A percentile compares a stretch with the other conserved stretches of the same genome.
These are phyloP conservation scores for Panicum virgatum DNA, from an alignment of 202 grass and related monocot genomes.

Conservation along the genomic window DNA sequence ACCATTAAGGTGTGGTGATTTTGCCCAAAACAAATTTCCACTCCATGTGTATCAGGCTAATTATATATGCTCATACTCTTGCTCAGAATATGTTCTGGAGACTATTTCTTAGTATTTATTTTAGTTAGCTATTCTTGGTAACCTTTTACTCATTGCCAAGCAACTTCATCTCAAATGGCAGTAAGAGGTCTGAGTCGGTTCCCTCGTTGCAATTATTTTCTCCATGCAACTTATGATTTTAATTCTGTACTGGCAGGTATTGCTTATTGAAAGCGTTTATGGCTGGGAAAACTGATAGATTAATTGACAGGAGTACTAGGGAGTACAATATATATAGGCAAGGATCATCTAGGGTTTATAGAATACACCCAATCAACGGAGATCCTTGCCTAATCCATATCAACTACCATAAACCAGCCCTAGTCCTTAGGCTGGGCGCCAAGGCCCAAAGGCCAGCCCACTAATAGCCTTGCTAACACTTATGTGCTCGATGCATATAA, in stretches of 20 bases:
- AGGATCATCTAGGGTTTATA: too few species aligned
- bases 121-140: background rate
- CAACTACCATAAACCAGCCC: too few species aligned
- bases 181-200: background rate
- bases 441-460: too few species aligned
- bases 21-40: conserved; percentile 15
- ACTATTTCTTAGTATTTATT: background rate
- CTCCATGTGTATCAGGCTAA: background rate
- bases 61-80: background rate
- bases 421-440: too few species aligned
- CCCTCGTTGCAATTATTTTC: conserved; percentile 9
- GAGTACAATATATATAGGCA: too few species aligned
- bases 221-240: conserved; percentile 22
- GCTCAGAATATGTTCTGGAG: background rate
- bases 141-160: conserved; percentile 14
- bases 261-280: too few species aligned
- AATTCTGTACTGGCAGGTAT: background rate
- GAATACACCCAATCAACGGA: too few species aligned
- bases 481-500: conserved; percentile 12
- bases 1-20: background rate
- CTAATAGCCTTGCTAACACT: too few species aligned
- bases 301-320: too few species aligned
- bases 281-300: too few species aligned
- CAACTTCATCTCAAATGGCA: conserved; percentile 10
- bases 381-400: too few species aligned